A percentile compares a stretch with the other conserved stretches of the same genome.
Evolutionary conservation across 129 eudicot species (phyloP).

Genomic region (Chrysanthemum lavandulifolium): DNA sequence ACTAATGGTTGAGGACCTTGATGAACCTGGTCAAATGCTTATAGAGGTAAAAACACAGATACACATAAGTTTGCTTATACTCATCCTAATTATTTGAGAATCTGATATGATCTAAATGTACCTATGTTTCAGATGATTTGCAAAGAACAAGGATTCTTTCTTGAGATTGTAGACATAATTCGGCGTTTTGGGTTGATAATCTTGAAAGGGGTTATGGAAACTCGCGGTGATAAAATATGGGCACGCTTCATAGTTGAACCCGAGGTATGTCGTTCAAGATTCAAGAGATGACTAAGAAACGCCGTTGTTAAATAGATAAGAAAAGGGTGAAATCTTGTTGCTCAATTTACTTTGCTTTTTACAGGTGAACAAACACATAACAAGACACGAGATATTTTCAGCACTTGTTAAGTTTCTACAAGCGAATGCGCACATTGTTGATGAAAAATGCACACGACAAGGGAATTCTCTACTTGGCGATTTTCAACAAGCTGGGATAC

Average conservation of each 20-base stretch:
- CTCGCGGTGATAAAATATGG: slow-evolving; percentile 58
- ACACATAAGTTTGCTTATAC: not conserved
- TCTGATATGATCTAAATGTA: not conserved
- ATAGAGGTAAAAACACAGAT: slow-evolving; percentile 57
- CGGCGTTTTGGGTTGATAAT: slow-evolving; percentile 75
- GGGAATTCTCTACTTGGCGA: slow-evolving; percentile 34
- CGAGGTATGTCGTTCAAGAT: slow-evolving; percentile 40
- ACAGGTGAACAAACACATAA: slow-evolving; percentile 55
- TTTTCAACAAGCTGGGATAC: slow-evolving; percentile 32
- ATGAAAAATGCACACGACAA: slow-evolving; percentile 17
- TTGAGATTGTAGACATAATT: slow-evolving; percentile 74
- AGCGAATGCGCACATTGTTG: slow-evolving; percentile 14
- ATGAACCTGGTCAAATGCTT: slow-evolving; percentile 74
- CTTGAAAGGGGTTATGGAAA: slow-evolving; percentile 87
- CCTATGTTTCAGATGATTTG: slow-evolving; percentile 58
- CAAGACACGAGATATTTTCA: slow-evolving; percentile 67
- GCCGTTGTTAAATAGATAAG: not conserved
- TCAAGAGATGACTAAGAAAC: not conserved
- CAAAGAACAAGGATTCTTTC: slow-evolving; percentile 79
- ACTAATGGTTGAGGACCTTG: slow-evolving; percentile 73
- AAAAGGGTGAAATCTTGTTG: not conserved
- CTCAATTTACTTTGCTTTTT: slow-evolving; percentile 3
- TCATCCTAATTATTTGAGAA: not conserved
- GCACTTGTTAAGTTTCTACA: slow-evolving; percentile 72
- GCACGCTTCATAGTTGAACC: slow-evolving; percentile 76